phyloP scores from a whole-genome alignment of 140 eudicot species.

The Ambrosia hybrid region DNA sequence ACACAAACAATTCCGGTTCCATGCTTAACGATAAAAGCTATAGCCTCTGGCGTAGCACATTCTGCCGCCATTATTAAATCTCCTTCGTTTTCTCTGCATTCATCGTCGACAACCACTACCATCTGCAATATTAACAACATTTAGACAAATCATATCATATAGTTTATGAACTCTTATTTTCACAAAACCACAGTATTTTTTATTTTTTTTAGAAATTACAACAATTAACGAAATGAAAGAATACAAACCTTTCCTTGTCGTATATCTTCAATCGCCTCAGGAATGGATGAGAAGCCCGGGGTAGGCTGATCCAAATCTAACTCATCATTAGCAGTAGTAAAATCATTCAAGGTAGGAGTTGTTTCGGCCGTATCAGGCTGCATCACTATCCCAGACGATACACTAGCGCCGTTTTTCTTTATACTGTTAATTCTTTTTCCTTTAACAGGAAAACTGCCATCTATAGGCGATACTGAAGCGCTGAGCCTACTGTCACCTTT shows the following conservation, averaged over 20 bases:
- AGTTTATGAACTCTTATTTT: too few relatives aligned
- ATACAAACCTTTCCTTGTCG: conserved; percentile 74
- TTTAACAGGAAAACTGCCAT: conserved; percentile 32
- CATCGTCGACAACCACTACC: too few relatives aligned
- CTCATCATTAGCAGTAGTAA: conserved; percentile 50
- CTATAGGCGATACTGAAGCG: conserved; percentile 34
- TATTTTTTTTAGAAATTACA: background rate
- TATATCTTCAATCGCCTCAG: conserved; percentile 84
- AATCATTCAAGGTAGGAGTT: conserved; percentile 50
- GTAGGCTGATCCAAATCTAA: conserved; percentile 70
- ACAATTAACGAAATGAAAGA: background rate
- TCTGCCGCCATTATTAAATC: too few relatives aligned
- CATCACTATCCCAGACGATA: conserved; percentile 51
- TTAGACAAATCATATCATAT: too few relatives aligned
- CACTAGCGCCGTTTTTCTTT: conserved; percentile 36
- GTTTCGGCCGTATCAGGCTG: conserved; percentile 80
- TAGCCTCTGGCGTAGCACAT: too few relatives aligned
- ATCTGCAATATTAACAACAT: background rate
- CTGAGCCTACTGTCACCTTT: conserved; percentile 30
- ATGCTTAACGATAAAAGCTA: too few relatives aligned
- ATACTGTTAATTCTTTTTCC: conserved; percentile 30
- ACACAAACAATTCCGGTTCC: too few relatives aligned
- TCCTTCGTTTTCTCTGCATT: too few relatives aligned
- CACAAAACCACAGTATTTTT: too few relatives aligned
- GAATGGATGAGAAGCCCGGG: conserved; percentile 69